Conservation (phyloP, 768 basidiomycete species). For the Mycena albidolilacea region DNA sequence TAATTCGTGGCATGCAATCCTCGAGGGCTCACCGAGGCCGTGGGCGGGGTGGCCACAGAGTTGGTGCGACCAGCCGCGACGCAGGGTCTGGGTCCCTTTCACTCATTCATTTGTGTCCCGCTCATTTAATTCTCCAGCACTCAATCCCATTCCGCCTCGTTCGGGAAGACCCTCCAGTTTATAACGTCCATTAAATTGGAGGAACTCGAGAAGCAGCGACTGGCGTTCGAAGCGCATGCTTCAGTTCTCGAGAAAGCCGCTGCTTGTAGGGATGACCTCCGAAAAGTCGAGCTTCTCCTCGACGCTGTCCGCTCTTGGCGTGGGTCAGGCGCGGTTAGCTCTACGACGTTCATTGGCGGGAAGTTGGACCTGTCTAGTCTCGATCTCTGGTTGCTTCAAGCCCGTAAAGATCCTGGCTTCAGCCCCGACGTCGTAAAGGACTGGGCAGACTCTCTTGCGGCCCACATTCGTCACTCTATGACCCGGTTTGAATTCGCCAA, state of each 20-base stretch:
- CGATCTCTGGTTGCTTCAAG: neutral
- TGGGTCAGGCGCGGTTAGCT: conserved; percentile 8
- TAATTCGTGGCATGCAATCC: conserved; percentile 23
- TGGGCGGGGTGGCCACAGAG: neutral
- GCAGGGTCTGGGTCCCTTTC: neutral
- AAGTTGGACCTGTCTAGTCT: neutral
- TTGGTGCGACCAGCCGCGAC: neutral
- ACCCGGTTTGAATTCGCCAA: conserved; percentile 12
- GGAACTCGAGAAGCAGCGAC: neutral
- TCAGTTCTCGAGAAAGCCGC: conserved; percentile 6
- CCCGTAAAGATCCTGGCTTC: conserved; percentile 3
- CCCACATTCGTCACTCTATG: conserved; percentile 5
- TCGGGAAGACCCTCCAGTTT: conserved; percentile 3
- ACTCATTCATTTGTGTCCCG: neutral
- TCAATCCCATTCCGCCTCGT: conserved; percentile 1
- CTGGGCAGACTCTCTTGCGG: neutral
- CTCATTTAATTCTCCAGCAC: neutral
- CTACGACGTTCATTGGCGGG: neutral
- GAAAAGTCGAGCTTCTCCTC: conserved; percentile 6
- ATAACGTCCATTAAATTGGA: conserved; percentile 3
- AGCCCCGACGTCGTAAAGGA: conserved; percentile 8
- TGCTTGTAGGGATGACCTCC: neutral
- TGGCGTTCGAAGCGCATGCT: conserved; percentile 10
- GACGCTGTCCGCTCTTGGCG: conserved; percentile 18
- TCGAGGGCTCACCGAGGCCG: neutral